Evolutionary conservation across 2,329 filamentous ascomycete species (phyloP).

Genomic region (Biscogniauxia sp.): DNA sequence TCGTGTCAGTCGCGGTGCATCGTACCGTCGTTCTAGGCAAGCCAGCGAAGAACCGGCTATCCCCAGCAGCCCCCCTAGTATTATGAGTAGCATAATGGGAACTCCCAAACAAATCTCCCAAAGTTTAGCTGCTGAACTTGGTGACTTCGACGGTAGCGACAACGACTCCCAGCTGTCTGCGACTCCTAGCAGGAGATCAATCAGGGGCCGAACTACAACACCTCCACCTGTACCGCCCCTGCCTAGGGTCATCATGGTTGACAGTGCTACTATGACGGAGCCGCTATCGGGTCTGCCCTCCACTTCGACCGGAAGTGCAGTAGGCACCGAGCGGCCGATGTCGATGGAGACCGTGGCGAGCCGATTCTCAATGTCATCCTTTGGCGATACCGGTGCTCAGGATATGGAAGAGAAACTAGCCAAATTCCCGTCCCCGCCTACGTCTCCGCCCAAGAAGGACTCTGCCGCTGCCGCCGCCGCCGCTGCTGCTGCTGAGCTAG

Average conservation of each 20-base stretch:
- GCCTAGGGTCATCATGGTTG: constrained; percentile 55
- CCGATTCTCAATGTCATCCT: constrained; percentile 47
- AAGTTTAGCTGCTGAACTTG: constrained; percentile 88
- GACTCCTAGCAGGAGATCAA: constrained; percentile 54
- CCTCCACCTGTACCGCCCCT: constrained; percentile 50
- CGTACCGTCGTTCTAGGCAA: constrained; percentile 59
- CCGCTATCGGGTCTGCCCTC: constrained; percentile 36
- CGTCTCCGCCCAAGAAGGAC: constrained; percentile 35
- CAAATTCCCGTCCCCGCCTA: constrained; percentile 54
- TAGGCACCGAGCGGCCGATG: constrained; percentile 34
- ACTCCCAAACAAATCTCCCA: constrained; percentile 57
- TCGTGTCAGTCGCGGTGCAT: constrained; percentile 63
- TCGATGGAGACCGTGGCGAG: constrained; percentile 45
- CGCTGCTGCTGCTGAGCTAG: constrained; percentile 36
- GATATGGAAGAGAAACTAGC: constrained; percentile 52
- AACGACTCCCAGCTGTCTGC: constrained; percentile 61
- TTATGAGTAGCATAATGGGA: constrained; percentile 45
- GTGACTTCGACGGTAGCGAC: constrained; percentile 73
- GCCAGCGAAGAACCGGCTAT: constrained; percentile 57
- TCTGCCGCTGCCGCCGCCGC: constrained; percentile 28
- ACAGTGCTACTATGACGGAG: constrained; percentile 61
- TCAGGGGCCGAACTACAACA: constrained; percentile 40
- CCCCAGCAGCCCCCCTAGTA: constrained; percentile 59
- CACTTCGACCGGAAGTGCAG: constrained; percentile 26
- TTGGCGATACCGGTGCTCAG: constrained; percentile 53